Conservation (phyloP, 2,329 filamentous ascomycete species). For the Cladosporium sp. region DNA sequence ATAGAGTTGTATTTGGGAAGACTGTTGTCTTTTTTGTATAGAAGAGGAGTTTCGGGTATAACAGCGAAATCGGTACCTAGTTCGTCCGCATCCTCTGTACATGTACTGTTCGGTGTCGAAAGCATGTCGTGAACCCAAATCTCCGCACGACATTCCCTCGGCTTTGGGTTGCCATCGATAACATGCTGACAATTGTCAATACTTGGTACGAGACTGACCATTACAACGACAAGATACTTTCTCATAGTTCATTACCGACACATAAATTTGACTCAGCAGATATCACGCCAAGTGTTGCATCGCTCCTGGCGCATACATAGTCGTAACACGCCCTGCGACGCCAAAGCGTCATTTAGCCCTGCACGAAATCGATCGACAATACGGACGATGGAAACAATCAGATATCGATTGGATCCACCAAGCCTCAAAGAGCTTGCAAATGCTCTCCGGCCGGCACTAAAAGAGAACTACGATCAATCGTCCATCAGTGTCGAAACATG, state of each 20-base stretch:
- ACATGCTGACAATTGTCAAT: too few relatives aligned
- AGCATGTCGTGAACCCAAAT: conserved; percentile 1
- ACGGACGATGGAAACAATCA: not conserved
- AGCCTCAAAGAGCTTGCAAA: conserved; percentile 22
- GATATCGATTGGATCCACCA: conserved; percentile 20
- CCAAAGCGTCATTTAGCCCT: too few relatives aligned
- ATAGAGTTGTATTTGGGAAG: too few relatives aligned
- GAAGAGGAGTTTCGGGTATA: too few relatives aligned
- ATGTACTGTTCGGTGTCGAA: not conserved
- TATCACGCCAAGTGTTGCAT: too few relatives aligned
- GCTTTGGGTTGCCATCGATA: not conserved
- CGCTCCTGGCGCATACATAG: too few relatives aligned
- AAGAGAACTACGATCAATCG: conserved; percentile 22
- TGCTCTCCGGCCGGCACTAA: conserved; percentile 21
- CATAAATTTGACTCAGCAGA: too few relatives aligned
- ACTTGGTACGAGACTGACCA: too few relatives aligned
- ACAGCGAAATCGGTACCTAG: not conserved
- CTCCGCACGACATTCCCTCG: conserved; percentile 10
- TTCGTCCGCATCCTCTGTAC: conserved; percentile 1
- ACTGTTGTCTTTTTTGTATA: too few relatives aligned
- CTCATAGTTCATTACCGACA: too few relatives aligned
- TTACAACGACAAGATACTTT: not conserved
- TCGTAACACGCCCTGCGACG: too few relatives aligned
- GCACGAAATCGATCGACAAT: too few relatives aligned
- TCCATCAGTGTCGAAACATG: conserved; percentile 21